Conservation (phyloP, 1,139 yeast species). For the Geotrichum fermentans region DNA sequence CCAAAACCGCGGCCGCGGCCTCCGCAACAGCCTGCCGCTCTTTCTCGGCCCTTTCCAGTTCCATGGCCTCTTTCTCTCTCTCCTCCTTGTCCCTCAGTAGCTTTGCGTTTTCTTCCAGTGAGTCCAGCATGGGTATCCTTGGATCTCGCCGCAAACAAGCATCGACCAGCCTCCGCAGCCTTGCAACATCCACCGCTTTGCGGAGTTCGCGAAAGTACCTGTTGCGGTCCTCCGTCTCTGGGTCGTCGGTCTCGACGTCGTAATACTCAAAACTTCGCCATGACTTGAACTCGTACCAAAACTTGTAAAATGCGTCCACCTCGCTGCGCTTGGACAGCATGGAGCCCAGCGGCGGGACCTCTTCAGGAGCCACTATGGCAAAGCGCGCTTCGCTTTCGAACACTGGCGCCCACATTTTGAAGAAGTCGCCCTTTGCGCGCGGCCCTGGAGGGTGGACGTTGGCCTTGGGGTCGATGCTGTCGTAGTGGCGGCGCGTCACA, state of each 20-base stretch:
- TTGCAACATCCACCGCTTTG: conserved; percentile 94
- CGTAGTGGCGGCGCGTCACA: conserved; percentile 82
- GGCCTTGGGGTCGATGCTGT: conserved; percentile 87
- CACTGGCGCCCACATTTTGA: conserved; percentile 88
- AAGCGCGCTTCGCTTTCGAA: too few relatives aligned
- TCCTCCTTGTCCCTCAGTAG: conserved; percentile 85
- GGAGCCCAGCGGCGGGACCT: conserved; percentile 78
- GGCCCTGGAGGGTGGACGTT: conserved; percentile 72
- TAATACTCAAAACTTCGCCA: conserved; percentile 98
- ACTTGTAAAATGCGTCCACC: conserved; percentile 81
- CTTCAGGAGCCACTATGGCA: conserved; percentile 81
- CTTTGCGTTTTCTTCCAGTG: conserved; percentile 89
- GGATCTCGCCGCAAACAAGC: conserved; percentile 89
- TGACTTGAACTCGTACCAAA: conserved; percentile 94
- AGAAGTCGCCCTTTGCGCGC: conserved; percentile 59
- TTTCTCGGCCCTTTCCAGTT: conserved; percentile 80
- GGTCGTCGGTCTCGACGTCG: conserved; percentile 99
- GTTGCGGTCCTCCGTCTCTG: conserved; percentile 94
- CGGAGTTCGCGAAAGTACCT: conserved; percentile 92
- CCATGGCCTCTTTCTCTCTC: conserved; percentile 74
- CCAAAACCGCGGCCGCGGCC: too few relatives aligned
- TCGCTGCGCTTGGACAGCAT: conserved; percentile 65
- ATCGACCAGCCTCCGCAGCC: conserved; percentile 80
- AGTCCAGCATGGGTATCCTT: conserved; percentile 88
- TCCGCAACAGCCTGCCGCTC: too few relatives aligned